phyloP scores from a whole-genome alignment of 2,329 filamentous ascomycete genomes.

The Hortaea sp. region DNA sequence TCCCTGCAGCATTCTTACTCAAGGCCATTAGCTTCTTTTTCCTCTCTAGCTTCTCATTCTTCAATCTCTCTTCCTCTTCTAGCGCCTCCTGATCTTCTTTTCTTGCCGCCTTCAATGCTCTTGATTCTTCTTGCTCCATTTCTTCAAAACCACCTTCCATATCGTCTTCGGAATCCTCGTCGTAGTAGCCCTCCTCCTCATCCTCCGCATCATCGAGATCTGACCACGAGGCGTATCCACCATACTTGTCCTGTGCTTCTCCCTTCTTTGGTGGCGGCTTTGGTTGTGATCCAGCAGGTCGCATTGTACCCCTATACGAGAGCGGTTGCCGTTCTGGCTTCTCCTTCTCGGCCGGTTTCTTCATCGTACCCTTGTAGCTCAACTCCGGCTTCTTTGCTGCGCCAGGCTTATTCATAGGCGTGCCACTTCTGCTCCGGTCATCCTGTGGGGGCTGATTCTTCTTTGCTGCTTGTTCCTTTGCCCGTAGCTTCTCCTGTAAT shows the following conservation, averaged over 20 bases:
- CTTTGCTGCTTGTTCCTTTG: slow-evolving; percentile 32
- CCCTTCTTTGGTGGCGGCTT: slow-evolving; percentile 24
- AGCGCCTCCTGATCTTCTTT: slow-evolving; percentile 59
- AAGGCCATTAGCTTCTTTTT: slow-evolving; percentile 30
- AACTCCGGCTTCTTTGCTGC: slow-evolving; percentile 14
- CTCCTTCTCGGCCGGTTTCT: slow-evolving; percentile 8
- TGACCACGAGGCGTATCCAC: slow-evolving; percentile 30
- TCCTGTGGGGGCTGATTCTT: slow-evolving; percentile 12
- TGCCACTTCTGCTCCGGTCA: slow-evolving; percentile 19
- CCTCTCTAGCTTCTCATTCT: slow-evolving; percentile 51
- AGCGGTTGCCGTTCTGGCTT: slow-evolving; percentile 10
- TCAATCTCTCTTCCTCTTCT: slow-evolving; percentile 50
- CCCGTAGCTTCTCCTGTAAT: slow-evolving; percentile 31
- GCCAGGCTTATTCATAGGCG: slow-evolving; percentile 10
- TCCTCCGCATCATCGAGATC: slow-evolving; percentile 36
- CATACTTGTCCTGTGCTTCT: slow-evolving; percentile 25
- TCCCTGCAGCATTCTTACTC: slow-evolving; percentile 21
- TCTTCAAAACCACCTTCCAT: slow-evolving; percentile 64
- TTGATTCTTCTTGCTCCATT: slow-evolving; percentile 59
- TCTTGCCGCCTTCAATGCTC: slow-evolving; percentile 52
- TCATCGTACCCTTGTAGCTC: slow-evolving; percentile 35
- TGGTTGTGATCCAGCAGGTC: slow-evolving; percentile 26
- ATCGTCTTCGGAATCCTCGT: slow-evolving; percentile 70
- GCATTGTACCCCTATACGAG: slow-evolving; percentile 38
- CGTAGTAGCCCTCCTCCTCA: slow-evolving; percentile 58